Evolutionary conservation across 345 rosid genomes (phyloP), one percentile per base, ranked within the genome.

Genomic region (Pugionium cornutum): DNA sequence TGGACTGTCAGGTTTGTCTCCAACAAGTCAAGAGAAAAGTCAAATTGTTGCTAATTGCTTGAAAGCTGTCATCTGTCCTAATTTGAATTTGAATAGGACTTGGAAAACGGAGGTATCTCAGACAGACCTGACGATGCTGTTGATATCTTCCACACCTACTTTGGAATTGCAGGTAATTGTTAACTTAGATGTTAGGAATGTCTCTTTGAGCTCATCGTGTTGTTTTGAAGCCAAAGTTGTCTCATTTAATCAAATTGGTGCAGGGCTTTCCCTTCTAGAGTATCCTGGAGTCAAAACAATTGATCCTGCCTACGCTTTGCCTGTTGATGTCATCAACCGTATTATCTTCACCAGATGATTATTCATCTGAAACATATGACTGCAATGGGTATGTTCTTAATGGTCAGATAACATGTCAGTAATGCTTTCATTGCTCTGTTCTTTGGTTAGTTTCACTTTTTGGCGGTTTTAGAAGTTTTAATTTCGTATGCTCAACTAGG

Each of bases 291-390:
- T 90, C 54, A 90, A 87, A 73, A 79, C 95, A 51, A 76, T 86
- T 55, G 97, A 92, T 79, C 96, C 98, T 37, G 96, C 97, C 63
- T 81, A 87, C 65, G 99, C 97, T 6, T 76, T 94, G 78, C 97
- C 99, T 0, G 86, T 88, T 37, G 86, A 88, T 78, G 92, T 86
- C 46, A 82, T 88, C 18, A 66, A 85, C 47, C 81, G 80, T 73
- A 82, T 86, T 56, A 66, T 79, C 63, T 68, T 86, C 7, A 62
- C 72, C 68, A 77, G 67, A 67, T 80, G 65, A 72, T 68, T 30
- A 46, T 3, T 67, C 18, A 18, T 18, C 18, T 18, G 18, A 18
- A 18, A 18, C 18, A 18, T 18, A 18, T 18, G 18, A 18, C 18
- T 18, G 18, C 18, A 18, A 26, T 54, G 65, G 5, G 35, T 53